Evolutionary conservation across 164 flowering plant species (phyloP).

Genomic region (Buxus sempervirens): DNA sequence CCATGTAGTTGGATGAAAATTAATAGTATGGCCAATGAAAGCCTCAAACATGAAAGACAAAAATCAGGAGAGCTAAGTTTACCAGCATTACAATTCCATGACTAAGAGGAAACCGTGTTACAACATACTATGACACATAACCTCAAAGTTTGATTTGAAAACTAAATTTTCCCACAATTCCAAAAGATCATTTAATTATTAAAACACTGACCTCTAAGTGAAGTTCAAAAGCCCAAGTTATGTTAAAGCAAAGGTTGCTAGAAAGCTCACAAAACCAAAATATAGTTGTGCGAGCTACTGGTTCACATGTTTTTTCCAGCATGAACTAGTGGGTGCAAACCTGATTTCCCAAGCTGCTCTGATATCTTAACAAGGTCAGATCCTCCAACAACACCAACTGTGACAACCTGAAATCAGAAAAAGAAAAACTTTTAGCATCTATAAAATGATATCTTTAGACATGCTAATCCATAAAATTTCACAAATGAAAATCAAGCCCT

Average conservation of each 20-base stretch:
- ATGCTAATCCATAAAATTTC: not conserved
- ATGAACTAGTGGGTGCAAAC: conserved; percentile 25
- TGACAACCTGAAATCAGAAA: conserved; percentile 56
- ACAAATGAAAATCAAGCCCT: conserved; percentile 1
- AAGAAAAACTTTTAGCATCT: conserved; percentile 10
- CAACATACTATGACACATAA: not conserved
- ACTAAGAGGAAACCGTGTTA: not conserved
- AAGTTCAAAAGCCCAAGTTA: no score
- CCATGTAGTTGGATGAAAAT: not conserved
- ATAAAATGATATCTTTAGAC: not conserved
- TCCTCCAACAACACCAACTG: conserved; percentile 95
- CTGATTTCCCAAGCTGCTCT: conserved; percentile 92
- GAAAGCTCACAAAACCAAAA: no score
- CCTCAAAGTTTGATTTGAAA: not conserved
- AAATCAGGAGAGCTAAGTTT: not conserved
- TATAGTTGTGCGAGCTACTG: no score
- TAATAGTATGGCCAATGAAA: not conserved
- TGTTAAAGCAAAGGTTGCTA: no score
- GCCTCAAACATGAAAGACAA: not conserved
- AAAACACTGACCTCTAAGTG: no score
- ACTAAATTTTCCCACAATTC: not conserved
- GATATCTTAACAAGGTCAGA: conserved; percentile 91
- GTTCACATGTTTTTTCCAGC: no score
- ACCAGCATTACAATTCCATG: not conserved
- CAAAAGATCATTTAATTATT: not conserved